phyloP scores from a whole-genome alignment of 1,139 yeast species.

The Suhomyces anneliseae region DNA sequence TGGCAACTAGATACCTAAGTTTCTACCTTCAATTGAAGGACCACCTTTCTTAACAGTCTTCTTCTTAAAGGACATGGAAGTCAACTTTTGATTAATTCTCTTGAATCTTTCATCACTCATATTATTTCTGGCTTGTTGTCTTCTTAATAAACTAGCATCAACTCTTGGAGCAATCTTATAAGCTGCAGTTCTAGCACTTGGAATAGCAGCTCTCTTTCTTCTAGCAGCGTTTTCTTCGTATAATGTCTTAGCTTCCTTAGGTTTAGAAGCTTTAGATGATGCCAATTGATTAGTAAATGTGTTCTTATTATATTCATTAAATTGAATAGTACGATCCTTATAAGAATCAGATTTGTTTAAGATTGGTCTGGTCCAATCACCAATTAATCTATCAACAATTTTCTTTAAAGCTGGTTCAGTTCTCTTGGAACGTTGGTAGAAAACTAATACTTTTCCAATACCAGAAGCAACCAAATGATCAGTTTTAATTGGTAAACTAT shows the following conservation, averaged over 20 bases:
- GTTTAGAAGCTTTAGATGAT: constrained; percentile 28
- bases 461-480: constrained; percentile 95
- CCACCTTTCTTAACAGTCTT: constrained; percentile 60
- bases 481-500: constrained; percentile 85
- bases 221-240: constrained; percentile 93
- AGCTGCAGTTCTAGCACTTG: constrained; percentile 83
- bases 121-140: constrained; percentile 41
- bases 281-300: constrained; percentile 50
- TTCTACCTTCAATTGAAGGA: constrained; percentile 80
- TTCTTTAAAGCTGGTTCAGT: constrained; percentile 87
- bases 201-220: constrained; percentile 92
- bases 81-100: constrained; percentile 61
- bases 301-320: constrained; percentile 68
- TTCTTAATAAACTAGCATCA: constrained; percentile 44
- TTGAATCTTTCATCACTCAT: constrained; percentile 77
- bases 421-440: constrained; percentile 86
- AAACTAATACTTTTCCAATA: constrained; percentile 89
- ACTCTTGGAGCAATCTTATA: constrained; percentile 90
- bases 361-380: constrained; percentile 98
- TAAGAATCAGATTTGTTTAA: constrained; percentile 95
- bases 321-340: constrained; percentile 78
- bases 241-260: constrained; percentile 53
- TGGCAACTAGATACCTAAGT: constrained; percentile 41
- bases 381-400: constrained; percentile 84
- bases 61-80: constrained; percentile 44